Evolutionary conservation across 2,329 filamentous ascomycete genomes (phyloP), one percentile per base, ranked within the genome.

Genomic region (Penicillium griseofulvum): DNA sequence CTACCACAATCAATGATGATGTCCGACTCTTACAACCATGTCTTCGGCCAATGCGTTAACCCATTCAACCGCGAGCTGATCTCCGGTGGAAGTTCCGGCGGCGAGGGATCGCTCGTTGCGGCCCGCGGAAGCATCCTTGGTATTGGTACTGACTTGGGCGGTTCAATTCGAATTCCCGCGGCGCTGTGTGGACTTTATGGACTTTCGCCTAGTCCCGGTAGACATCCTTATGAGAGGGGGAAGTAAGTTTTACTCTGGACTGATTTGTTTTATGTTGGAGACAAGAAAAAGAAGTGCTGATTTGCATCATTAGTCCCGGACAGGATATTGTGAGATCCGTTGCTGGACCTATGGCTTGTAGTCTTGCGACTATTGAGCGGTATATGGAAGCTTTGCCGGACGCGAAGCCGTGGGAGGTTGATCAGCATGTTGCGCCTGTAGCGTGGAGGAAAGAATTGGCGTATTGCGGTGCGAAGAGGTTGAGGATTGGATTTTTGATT

Each of bases 401-500:
- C 11, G 58, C 65, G 9, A 57, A 68, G 46, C 70, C 74, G 1
- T 77, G 75, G 75, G 55, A 66, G 24, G 59, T 71, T 38, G 74
- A 76, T 54, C 68, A 71, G 5, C 69, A 69, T 38, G 67, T 70
- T 6, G 60, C 71, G 0, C 70, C 72, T 4, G 64, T 77, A 26
- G 69, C 72, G 2, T 77, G 74, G 75, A 50, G 72, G 19, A 58
- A 64, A 19, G 63, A 62, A 11, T 38, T 67, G 19, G 61, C 62
- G 14, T 55, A 62, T 1, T 49, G 59, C 7, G 58, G 53, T 5
- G 55, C 68, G 4, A 71, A 71, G 54, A 84, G 81, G 57, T 70
- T 87, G 6, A 85, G 81, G 62, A 75, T 89, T n/a, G 87, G 80
- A 0, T 77, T 86, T 1, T 71, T 86, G 43, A 80, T 81, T 76